Conservation (phyloP, 2,329 filamentous ascomycete species). For the Fusarium chlamydosporum region DNA sequence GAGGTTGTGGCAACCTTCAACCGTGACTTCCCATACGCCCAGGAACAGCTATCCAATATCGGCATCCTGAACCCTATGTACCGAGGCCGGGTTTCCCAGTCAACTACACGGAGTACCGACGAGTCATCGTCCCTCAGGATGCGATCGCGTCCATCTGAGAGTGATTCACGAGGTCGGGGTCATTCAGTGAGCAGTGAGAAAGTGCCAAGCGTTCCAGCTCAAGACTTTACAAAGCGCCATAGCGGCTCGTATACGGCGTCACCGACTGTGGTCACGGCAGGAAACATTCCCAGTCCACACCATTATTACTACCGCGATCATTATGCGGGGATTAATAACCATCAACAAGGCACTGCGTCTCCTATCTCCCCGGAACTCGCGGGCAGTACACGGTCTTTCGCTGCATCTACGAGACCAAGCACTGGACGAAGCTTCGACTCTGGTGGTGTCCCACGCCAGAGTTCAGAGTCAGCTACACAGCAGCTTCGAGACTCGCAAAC, state of each 20-base stretch:
- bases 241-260: conserved; percentile 77
- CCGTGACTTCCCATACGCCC: conserved; percentile 81
- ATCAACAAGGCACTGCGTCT: conserved; percentile 68
- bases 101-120: conserved; percentile 69
- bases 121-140: conserved; percentile 63
- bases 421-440: conserved; percentile 74
- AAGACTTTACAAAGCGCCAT: conserved; percentile 75
- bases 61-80: conserved; percentile 83
- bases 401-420: conserved; percentile 65
- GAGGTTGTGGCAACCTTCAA: conserved; percentile 85
- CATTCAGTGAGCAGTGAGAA: conserved; percentile 74
- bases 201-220: conserved; percentile 73
- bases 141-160: conserved; percentile 64
- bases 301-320: conserved; percentile 69
- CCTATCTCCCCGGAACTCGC: conserved; percentile 69
- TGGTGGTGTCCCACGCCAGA: conserved; percentile 64
- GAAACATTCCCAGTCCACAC: conserved; percentile 63
- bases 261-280: conserved; percentile 59
- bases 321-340: conserved; percentile 43
- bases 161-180: conserved; percentile 68
- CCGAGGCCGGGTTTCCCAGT: conserved; percentile 71
- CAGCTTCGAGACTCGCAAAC: conserved; percentile 69
- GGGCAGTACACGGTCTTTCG: conserved; percentile 63
- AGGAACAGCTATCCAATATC: conserved; percentile 78
- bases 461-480: conserved; percentile 64